Conservation (phyloP, 805 yeast genomes). For the Spathaspora boniae region DNA sequence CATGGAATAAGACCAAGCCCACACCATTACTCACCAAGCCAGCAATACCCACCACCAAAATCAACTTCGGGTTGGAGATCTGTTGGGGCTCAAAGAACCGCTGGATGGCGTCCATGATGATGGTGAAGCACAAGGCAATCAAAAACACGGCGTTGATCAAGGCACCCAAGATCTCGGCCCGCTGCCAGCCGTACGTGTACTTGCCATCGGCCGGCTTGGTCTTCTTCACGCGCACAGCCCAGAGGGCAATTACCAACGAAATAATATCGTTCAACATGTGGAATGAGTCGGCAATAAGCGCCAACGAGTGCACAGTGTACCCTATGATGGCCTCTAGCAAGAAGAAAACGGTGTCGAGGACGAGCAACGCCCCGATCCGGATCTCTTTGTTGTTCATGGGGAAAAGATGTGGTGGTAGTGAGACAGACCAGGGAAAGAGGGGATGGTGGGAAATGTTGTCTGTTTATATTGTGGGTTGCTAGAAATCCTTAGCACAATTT, state of each 20-base stretch:
- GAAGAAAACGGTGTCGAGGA: slow-evolving; percentile 78
- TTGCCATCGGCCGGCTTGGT: slow-evolving; percentile 77
- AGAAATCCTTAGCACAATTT: no score
- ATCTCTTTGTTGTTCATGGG: slow-evolving; percentile 54
- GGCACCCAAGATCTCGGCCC: slow-evolving; percentile 97
- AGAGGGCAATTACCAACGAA: slow-evolving; percentile 82
- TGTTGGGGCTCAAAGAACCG: slow-evolving; percentile 78
- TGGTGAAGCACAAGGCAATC: slow-evolving; percentile 88
- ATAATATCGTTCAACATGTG: slow-evolving; percentile 96
- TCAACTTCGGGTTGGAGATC: slow-evolving; percentile 78
- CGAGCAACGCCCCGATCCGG: slow-evolving; percentile 68
- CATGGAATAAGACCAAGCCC: slow-evolving; percentile 87
- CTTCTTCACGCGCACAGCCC: slow-evolving; percentile 94
- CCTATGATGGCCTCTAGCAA: slow-evolving; percentile 81
- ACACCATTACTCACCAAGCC: slow-evolving; percentile 81
- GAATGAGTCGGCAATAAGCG: slow-evolving; percentile 93
- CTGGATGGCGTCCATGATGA: slow-evolving; percentile 88
- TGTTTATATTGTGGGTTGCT: no score
- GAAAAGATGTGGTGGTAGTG: neutral
- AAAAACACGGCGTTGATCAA: slow-evolving; percentile 89
- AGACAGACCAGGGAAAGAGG: no score
- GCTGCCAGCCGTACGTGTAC: slow-evolving; percentile 96
- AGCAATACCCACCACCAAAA: slow-evolving; percentile 74
- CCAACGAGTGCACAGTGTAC: slow-evolving; percentile 89
- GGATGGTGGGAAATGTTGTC: no score